Percentiles rank a stretch among this genome's conserved stretches.
Conservation (phyloP, 1,284 basidiomycete genomes). For the Porphyrellus sp. region DNA sequence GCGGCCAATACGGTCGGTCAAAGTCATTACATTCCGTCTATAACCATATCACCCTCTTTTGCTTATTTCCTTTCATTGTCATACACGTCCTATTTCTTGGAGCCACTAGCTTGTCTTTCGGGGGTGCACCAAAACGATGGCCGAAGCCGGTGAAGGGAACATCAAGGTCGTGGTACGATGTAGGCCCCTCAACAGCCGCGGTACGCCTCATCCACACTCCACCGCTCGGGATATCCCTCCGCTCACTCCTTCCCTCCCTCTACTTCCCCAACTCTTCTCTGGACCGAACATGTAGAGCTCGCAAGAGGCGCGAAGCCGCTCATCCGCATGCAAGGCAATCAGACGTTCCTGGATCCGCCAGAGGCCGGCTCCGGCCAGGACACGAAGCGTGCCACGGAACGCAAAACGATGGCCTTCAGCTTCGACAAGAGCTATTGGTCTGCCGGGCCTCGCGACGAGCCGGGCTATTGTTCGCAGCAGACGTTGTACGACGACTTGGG, state of each 20-base stretch:
- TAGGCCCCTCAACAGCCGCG: slow-evolving; percentile 89
- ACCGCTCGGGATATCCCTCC: slow-evolving; percentile 3
- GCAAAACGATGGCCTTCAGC: slow-evolving; percentile 85
- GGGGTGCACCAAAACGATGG: slow-evolving; percentile 37
- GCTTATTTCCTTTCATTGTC: slow-evolving; percentile 5
- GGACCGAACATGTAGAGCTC: slow-evolving; percentile 58
- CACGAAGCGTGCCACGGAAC: slow-evolving; percentile 77
- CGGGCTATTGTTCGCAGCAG: slow-evolving; percentile 87
- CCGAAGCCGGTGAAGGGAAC: slow-evolving; percentile 74
- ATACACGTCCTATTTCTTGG: slow-evolving; percentile 13
- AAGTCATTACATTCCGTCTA: neutral
- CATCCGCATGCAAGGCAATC: slow-evolving; percentile 90
- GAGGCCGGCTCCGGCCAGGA: slow-evolving; percentile 70
- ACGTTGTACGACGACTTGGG: slow-evolving; percentile 95
- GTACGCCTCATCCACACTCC: slow-evolving; percentile 45
- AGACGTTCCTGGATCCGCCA: slow-evolving; percentile 88
- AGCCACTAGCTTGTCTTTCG: slow-evolving; percentile 12
- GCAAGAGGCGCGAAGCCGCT: slow-evolving; percentile 88
- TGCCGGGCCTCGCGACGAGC: slow-evolving; percentile 83
- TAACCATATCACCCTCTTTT: slow-evolving; percentile 9
- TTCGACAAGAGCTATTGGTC: slow-evolving; percentile 98
- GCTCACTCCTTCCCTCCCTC: slow-evolving; percentile 7
- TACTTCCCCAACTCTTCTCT: neutral
- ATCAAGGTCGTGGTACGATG: slow-evolving; percentile 98
- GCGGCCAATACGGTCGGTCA: neutral